A percentile compares a stretch with the other conserved stretches of the same genome.
These are phyloP conservation scores for Apiotrichum porosum DNA, from an alignment of 1,284 basidiomycete genomes.

Conservation along the genomic window DNA sequence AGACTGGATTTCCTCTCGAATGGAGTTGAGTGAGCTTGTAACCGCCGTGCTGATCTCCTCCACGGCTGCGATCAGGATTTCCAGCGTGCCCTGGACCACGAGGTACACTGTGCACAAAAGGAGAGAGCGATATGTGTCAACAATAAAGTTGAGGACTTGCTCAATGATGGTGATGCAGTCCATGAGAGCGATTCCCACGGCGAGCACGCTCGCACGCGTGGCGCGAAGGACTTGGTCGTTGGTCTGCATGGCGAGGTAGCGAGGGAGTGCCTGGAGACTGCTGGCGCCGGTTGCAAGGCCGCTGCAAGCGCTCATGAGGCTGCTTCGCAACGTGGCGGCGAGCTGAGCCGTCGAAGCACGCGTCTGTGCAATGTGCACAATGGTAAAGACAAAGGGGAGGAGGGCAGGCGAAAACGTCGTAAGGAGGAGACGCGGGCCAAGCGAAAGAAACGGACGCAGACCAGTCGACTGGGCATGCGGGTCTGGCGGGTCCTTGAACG, in stretches of 20 bases:
- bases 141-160: constrained; percentile 80
- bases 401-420: constrained; percentile 64
- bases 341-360: constrained; percentile 59
- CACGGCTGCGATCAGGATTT: constrained; percentile 73
- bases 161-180: constrained; percentile 69
- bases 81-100: constrained; percentile 72
- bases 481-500: no score
- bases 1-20: constrained; percentile 65
- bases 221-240: constrained; percentile 72
- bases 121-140: constrained; percentile 85
- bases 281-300: constrained; percentile 79
- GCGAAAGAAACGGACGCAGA: constrained; percentile 66
- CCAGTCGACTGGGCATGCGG: not conserved
- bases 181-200: constrained; percentile 66
- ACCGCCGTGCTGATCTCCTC: constrained; percentile 70
- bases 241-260: constrained; percentile 76
- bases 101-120: constrained; percentile 90
- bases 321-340: constrained; percentile 63
- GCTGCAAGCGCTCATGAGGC: constrained; percentile 69
- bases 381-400: constrained; percentile 78
- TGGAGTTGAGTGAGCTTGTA: constrained; percentile 56
- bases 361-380: constrained; percentile 71
- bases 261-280: constrained; percentile 74
- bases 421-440: constrained; percentile 73
- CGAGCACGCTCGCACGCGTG: constrained; percentile 72